Conservation (phyloP, 495 filamentous ascomycete genomes). For the Penicillium soppii region DNA sequence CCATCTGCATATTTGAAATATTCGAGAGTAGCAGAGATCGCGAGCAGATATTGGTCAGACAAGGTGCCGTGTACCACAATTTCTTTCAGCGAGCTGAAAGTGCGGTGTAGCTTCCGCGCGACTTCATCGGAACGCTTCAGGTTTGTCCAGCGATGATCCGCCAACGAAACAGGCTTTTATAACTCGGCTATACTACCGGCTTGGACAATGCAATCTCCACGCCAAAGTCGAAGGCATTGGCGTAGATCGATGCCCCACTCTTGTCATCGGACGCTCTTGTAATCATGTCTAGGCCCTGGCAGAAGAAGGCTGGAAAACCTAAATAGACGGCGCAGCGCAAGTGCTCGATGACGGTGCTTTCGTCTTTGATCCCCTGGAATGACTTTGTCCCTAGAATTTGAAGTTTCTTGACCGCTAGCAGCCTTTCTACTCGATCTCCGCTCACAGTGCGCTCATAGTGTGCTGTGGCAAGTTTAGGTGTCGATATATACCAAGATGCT, state of each 20-base stretch:
- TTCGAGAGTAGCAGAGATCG: slow-evolving; percentile 62
- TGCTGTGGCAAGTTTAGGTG: slow-evolving; percentile 60
- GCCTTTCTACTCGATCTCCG: slow-evolving; percentile 56
- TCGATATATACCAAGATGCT: slow-evolving; percentile 59
- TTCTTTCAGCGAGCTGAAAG: slow-evolving; percentile 52
- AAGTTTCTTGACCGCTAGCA: slow-evolving; percentile 44
- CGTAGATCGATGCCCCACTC: slow-evolving; percentile 58
- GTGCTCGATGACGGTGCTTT: slow-evolving; percentile 54
- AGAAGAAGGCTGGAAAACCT: slow-evolving; percentile 60
- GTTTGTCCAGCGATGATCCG: slow-evolving; percentile 28
- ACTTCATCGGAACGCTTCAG: slow-evolving; percentile 49
- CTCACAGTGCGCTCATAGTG: slow-evolving; percentile 67
- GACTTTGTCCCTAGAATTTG: slow-evolving; percentile 40
- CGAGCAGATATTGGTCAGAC: slow-evolving; percentile 62
- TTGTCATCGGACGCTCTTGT: slow-evolving; percentile 57
- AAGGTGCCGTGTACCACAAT: slow-evolving; percentile 56
- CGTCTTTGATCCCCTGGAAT: slow-evolving; percentile 39
- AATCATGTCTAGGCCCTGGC: slow-evolving; percentile 67
- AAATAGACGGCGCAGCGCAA: slow-evolving; percentile 62
- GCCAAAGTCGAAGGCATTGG: slow-evolving; percentile 66
- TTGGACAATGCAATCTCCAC: slow-evolving; percentile 71
- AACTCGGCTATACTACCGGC: slow-evolving; percentile 63
- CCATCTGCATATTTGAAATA: slow-evolving; percentile 65
- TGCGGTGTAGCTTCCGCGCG: slow-evolving; percentile 51
- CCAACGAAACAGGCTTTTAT: slow-evolving; percentile 42